Evolutionary conservation across 164 flowering plant species (phyloP), one percentile per base, ranked within the genome.

Genomic region (Santalum album): DNA sequence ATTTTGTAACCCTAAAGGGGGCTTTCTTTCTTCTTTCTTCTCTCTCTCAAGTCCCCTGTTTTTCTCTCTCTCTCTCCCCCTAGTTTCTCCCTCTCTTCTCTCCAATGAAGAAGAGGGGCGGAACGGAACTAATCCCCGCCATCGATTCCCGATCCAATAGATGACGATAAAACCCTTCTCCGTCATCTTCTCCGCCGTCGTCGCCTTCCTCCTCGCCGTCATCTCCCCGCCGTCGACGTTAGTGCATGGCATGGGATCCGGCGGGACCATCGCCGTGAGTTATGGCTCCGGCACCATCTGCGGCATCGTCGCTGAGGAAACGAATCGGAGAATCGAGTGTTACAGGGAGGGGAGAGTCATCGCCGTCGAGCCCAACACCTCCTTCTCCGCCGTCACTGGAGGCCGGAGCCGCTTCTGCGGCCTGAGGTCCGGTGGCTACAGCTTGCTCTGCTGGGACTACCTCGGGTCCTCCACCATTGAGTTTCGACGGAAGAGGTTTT

Each of bases 341-440:
- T 69, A 61, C 68, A 58, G 57, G 7, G 38, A 60, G 16, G 71
- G 75, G 3, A n/a, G 32, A 19, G 18, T 16, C 29, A 6, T 64
- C 24, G 11, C 57, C 17, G 26, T 78, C 38, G 32, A 49, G 1
- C 82, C 95, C 12, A 68, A 68, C 60, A 34, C 71, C 49, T 85
- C 96, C 3, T 94, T 67, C 70, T 65, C 75, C 12, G 40, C 68
- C 22, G 67, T 94, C 53, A 67, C 89, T 65, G 97, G 90, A 25
- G 96, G 96, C 19, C 58, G 62, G 18, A 51, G 63, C 58, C 65
- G 66, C 70, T 67, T 94, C 71, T 87, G 97, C 70, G 99, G 84
- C 19, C 57, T 87, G 42, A 65, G 81, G 22, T 69, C 85, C 46
- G 95, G 87, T 11, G 92, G 95, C 0, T 52, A 43, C 57, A 65